These are phyloP conservation scores for Meripilus lineatus DNA, from an alignment of 1,284 basidiomycete species.

Conservation along the genomic window DNA sequence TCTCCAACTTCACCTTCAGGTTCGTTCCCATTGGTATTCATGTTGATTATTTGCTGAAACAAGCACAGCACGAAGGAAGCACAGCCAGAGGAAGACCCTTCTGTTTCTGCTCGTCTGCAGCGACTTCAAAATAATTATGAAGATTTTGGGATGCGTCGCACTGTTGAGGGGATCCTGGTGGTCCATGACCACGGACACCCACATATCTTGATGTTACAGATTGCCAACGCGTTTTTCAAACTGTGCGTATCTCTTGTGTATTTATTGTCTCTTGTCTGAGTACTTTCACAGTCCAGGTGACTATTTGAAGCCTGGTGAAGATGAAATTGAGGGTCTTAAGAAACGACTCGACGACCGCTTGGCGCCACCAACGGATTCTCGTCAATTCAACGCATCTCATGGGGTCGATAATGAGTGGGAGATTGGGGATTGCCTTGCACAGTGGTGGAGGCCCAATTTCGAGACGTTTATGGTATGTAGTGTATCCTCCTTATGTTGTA, in stretches of 20 bases:
- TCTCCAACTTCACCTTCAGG: constrained; percentile 90
- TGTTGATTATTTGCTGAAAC: no score
- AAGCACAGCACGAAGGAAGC: constrained; percentile 80
- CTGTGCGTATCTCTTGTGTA: constrained; percentile 54
- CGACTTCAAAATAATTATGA: constrained; percentile 95
- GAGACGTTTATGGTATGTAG: constrained; percentile 92
- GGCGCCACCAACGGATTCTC: constrained; percentile 63
- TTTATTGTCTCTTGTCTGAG: background rate
- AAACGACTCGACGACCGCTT: constrained; percentile 84
- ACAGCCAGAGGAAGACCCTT: constrained; percentile 95
- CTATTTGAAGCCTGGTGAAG: constrained; percentile 94
- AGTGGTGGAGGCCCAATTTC: constrained; percentile 98
- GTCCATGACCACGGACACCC: constrained; percentile 94
- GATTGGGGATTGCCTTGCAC: constrained; percentile 89
- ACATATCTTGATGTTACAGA: constrained; percentile 96
- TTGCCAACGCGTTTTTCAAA: constrained; percentile 98
- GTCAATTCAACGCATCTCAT: constrained; percentile 67
- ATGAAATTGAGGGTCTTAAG: constrained; percentile 87
- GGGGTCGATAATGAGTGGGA: constrained; percentile 89
- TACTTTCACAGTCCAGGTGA: constrained; percentile 82
- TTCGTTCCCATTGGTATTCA: constrained; percentile 19
- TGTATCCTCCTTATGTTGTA: background rate
- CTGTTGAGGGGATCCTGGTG: constrained; percentile 94
- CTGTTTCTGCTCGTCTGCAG: constrained; percentile 85
- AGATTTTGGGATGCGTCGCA: constrained; percentile 91